These are phyloP conservation scores for Aspergillus neoniger DNA, from an alignment of 2,329 filamentous ascomycete species.

Conservation along the genomic window DNA sequence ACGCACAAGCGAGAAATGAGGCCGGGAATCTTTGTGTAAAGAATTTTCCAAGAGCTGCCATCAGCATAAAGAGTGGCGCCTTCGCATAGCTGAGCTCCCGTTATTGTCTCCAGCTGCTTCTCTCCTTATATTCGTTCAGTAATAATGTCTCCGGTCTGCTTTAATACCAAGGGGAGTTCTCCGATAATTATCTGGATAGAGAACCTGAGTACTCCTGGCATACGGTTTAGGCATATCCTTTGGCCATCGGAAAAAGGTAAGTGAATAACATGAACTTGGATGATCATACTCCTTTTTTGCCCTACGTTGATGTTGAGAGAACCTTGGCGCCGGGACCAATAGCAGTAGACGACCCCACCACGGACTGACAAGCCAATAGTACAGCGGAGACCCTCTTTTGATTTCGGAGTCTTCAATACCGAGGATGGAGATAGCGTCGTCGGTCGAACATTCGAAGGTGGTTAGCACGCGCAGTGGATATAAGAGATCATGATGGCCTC, in stretches of 20 bases:
- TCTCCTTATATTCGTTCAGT: no score
- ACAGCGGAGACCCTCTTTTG: not conserved
- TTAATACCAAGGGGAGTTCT: no score
- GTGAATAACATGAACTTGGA: not conserved
- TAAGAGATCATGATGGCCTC: not conserved
- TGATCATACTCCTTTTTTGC: not conserved
- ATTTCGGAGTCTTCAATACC: not conserved
- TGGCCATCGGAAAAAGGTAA: not conserved
- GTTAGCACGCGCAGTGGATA: not conserved
- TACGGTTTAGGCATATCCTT: no score
- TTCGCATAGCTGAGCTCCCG: no score
- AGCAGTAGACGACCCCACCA: not conserved
- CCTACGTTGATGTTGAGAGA: conserved; percentile 1
- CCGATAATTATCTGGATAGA: no score
- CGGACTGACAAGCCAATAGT: not conserved
- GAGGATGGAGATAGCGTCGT: not conserved
- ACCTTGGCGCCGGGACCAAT: not conserved
- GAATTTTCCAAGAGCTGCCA: no score
- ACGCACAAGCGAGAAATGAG: no score
- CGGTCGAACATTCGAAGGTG: not conserved
- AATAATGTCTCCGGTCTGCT: no score
- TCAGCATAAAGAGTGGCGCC: no score
- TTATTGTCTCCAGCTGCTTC: no score
- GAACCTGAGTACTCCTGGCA: no score
- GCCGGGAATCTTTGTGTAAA: no score